Evolutionary conservation across 768 basidiomycete species (phyloP), one percentile per base, ranked within the genome.

Genomic region (Suillus hirtellus): DNA sequence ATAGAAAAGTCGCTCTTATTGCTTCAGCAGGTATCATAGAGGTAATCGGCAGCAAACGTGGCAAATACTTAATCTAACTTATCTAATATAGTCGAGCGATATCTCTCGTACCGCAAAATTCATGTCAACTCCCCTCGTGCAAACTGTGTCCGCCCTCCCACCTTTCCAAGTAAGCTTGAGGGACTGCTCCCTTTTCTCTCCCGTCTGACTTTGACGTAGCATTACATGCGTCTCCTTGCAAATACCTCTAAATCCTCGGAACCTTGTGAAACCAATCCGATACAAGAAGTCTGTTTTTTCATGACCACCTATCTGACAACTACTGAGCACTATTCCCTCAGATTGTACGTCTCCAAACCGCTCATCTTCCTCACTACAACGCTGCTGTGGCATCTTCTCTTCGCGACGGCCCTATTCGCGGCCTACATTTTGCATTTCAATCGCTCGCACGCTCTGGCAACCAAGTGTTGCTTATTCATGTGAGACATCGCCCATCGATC

Each of bases 301-400:
- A 31, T 34, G 59, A 11, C 17, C 31, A 42, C 8, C 27, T 59
- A 38, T 17, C 27, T 12, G 46, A 5, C 12, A 34, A 10, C 17
- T 24, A 10, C 19, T 31, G 19, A 43, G 1, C 24, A 24, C 19
- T 27, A 15, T 24, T 54, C 12, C n/a, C 64, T 66, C 15, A 89
- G 86, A 87, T 92, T 61, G 86, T 92, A 0, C 83, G 89, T n/a
- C 77, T 90, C 14, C 90, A 92, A 75, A 89, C 89, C 0, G 90
- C 90, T 1, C 87, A 90, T 69, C 80, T 92, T 6, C 84, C 87
- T 0, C 85, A 90, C 4, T 92, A 86, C 71, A 90, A 92, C 66
- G 82, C 84, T 24, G 90, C 90, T 0, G 76, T 92, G n/a, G 90
- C 90, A 0, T 91, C 89, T 5, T 89, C 86, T 3, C 77, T 92